Evolutionary conservation across 768 basidiomycete species (phyloP), one percentile per base, ranked within the genome.

Genomic region (Chlorophyllum brunneum): DNA sequence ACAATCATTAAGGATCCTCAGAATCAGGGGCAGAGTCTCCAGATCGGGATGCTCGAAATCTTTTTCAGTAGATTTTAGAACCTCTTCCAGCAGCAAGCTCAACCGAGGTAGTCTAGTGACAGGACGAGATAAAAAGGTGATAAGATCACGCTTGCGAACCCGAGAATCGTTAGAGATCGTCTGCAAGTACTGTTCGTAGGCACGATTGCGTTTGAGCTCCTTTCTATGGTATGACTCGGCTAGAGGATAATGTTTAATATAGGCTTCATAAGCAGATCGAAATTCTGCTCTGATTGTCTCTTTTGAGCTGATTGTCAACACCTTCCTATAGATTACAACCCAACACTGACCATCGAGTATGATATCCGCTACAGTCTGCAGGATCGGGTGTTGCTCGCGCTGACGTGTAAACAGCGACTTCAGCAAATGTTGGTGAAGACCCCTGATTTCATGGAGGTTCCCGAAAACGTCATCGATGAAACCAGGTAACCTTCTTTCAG

Each of bases 211-310:
- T 49, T 78, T 82, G 37, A 88, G 75, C 62, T 95, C 89, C 26
- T 82, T 79, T 46, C 87, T 85, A 60, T 95, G 90, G 22, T 76
- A 76, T 8, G 88, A 88, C 62, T 94, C 89, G 1, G 93, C 81
- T 39, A 95, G 73, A 3, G 92, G 92, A 56, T 93, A 95, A 56
- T 92, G 83, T 61, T 92, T 88, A 67, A 93, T 88, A 66, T 93
- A 93, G 0, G 74, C 73, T 57, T 92, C 91, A 56, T 93, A 93
- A 7, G 79, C 80, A 11, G 69, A 66, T 33, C 81, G 80, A 65
- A 87, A 89, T 27, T 77, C 73, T 18, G 61, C 58, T 56, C 64
- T 70, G 30, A 80, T 63, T 3, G 70, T 71, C 29, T 74, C 78
- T 78, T 31, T 31, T 11, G 16, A 23, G 8, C 5, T 18, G 5